phyloP scores from a whole-genome alignment of 1,139 yeast genomes.

The Groenewaldozyma auringiensis region DNA sequence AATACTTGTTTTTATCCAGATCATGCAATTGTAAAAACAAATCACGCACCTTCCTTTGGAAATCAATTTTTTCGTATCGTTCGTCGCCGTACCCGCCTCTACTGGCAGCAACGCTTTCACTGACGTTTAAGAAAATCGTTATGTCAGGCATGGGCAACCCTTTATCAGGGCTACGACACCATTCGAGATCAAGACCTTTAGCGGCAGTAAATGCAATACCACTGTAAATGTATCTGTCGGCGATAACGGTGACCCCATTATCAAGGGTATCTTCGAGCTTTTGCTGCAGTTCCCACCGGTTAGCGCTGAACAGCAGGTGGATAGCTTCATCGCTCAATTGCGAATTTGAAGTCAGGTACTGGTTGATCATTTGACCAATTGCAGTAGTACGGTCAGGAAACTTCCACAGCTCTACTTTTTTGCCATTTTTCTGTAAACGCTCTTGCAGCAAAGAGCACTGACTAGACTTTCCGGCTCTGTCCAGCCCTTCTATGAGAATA shows the following conservation, averaged over 20 bases:
- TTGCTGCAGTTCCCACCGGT: constrained; percentile 76
- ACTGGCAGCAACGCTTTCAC: constrained; percentile 40
- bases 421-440: constrained; percentile 28
- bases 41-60: constrained; percentile 61
- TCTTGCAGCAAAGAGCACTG: constrained; percentile 52
- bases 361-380: constrained; percentile 71
- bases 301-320: constrained; percentile 85
- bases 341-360: constrained; percentile 44
- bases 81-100: constrained; percentile 90
- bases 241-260: constrained; percentile 51
- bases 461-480: constrained; percentile 90
- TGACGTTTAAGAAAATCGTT: constrained; percentile 65
- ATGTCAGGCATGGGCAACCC: constrained; percentile 88
- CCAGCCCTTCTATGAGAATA: constrained; percentile 85
- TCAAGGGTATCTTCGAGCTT: constrained; percentile 42
- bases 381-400: constrained; percentile 84
- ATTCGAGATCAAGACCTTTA: constrained; percentile 58
- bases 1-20: constrained; percentile 9
- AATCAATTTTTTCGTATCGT: constrained; percentile 67
- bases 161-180: constrained; percentile 76
- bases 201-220: constrained; percentile 92
- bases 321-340: constrained; percentile 53
- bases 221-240: constrained; percentile 86
- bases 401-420: constrained; percentile 46
- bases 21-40: constrained; percentile 48